These are phyloP conservation scores for Strobilomyces dryophilus DNA, from an alignment of 768 basidiomycete genomes.

Conservation along the genomic window DNA sequence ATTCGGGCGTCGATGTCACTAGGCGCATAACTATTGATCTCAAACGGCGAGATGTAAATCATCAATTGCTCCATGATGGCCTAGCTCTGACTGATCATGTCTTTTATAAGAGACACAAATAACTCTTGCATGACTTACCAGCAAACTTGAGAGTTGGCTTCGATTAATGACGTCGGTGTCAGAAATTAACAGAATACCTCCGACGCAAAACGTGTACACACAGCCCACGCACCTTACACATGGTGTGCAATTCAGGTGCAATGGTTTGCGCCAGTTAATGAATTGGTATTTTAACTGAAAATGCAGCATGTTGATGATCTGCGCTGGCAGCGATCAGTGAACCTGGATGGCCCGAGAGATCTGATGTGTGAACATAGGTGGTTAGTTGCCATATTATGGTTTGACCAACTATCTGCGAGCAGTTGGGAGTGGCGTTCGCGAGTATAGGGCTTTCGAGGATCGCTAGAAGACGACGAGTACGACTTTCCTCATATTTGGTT, in stretches of 20 bases:
- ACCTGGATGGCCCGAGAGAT: neutral
- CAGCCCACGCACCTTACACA: neutral
- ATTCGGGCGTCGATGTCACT: neutral
- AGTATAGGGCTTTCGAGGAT: neutral
- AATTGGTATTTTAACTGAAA: too few relatives aligned
- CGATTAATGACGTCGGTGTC: neutral
- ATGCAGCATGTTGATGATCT: too few relatives aligned
- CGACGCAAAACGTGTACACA: neutral
- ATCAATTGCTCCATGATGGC: neutral
- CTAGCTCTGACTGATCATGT: neutral
- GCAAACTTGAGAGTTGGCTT: neutral
- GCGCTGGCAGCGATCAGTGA: too few relatives aligned
- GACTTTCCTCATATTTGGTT: neutral
- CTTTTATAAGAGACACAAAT: neutral
- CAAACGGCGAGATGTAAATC: neutral
- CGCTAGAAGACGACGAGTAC: constrained; percentile 12
- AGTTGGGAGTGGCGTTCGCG: constrained; percentile 3
- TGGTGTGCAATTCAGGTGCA: neutral
- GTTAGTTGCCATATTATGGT: too few relatives aligned
- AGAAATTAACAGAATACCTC: neutral
- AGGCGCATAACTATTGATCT: neutral
- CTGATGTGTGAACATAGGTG: neutral
- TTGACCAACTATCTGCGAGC: neutral
- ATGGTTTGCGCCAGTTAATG: too few relatives aligned
- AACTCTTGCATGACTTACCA: neutral